A percentile compares a stretch with the other conserved stretches of the same genome.
phyloP scores from a whole-genome alignment of 2,329 filamentous ascomycete species.

The Akanthomyces uredinophilus region DNA sequence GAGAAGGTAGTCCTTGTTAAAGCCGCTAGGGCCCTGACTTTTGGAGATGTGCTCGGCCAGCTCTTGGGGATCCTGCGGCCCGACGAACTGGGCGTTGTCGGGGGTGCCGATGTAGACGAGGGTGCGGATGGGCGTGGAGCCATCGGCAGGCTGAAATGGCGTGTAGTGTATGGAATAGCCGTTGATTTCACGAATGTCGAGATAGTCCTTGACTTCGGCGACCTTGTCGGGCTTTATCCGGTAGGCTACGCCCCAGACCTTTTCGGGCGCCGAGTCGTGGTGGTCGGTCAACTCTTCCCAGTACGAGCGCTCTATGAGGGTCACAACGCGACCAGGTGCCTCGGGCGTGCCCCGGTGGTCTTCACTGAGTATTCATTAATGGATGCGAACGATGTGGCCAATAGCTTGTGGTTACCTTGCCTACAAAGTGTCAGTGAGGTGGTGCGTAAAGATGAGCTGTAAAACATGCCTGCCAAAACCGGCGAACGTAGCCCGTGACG shows the following conservation, averaged over 20 bases:
- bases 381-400: not conserved
- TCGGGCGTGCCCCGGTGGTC: slow-evolving; percentile 91
- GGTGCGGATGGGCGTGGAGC: slow-evolving; percentile 39
- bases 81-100: slow-evolving; percentile 86
- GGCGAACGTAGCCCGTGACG: slow-evolving; percentile 86
- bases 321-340: slow-evolving; percentile 85
- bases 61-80: slow-evolving; percentile 69
- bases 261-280: slow-evolving; percentile 54
- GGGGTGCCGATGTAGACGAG: slow-evolving; percentile 95
- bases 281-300: slow-evolving; percentile 74
- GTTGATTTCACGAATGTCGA: slow-evolving; percentile 96
- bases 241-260: slow-evolving; percentile 90
- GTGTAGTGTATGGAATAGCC: slow-evolving; percentile 93
- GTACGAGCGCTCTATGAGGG: slow-evolving; percentile 77
- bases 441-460: not conserved
- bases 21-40: slow-evolving; percentile 77
- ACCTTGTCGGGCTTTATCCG: slow-evolving; percentile 70
- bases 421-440: slow-evolving; percentile 20
- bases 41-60: slow-evolving; percentile 76
- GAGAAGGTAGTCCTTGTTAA: slow-evolving; percentile 86
- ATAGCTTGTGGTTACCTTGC: slow-evolving; percentile 27
- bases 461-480: slow-evolving; percentile 89
- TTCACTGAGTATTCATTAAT: slow-evolving; percentile 50
- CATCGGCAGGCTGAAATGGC: slow-evolving; percentile 60
- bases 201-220: slow-evolving; percentile 77